Base-by-base conservation (phyloP, 2,329 filamentous ascomycete species). In the Daldinia eschscholtzii region DNA sequence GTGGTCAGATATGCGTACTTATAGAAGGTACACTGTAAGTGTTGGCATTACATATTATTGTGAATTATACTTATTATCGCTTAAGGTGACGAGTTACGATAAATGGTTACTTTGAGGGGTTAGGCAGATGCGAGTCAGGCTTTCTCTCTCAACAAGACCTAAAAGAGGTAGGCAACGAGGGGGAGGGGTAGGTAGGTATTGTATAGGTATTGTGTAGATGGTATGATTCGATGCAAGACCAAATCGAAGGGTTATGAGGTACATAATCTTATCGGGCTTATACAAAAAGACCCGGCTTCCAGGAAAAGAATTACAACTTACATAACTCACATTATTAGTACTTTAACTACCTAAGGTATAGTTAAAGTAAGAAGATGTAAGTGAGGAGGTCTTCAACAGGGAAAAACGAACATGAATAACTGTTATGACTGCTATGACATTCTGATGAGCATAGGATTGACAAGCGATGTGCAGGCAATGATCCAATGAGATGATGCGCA, bases 91-190 rank as follows among this genome's bases (percentile, higher is more conserved):
- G 55, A 61, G 20, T 59, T 23, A 44, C 12, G 44, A 44, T 44
- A 41, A 20, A n/a, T 30, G 56, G 13, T 18, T 26, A 20, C 15
- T 53, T 57, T 39, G 55, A 30, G 48, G 33, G 52, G 33, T 65
- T 67, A 65, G 68, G 68, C 56, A 65, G 65, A 68, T 61, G 42
- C 61, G 61, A 70, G 65, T 68, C 61, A 70, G 68, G 37, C 61
- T 23, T 2, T 56, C 61, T 56, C 46, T 39, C 33, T 60, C 7
- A 26, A 57, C 28, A 57, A 57, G 42, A 55, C 15, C 42, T 58
- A 35, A 35, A 35, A 35, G 20, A n/a, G n/a, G 13, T 52, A 52
- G 28, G 46, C 4, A 52, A 33, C 46, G 46, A 33, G 46, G 46
- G 46, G 26, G 46, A 52, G 46, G 46, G 46, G 46, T n/a, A 33